Percentiles rank a stretch among this genome's conserved stretches.
phyloP scores from a whole-genome alignment of 306 rosid genomes.

The Gillenia trifoliata region DNA sequence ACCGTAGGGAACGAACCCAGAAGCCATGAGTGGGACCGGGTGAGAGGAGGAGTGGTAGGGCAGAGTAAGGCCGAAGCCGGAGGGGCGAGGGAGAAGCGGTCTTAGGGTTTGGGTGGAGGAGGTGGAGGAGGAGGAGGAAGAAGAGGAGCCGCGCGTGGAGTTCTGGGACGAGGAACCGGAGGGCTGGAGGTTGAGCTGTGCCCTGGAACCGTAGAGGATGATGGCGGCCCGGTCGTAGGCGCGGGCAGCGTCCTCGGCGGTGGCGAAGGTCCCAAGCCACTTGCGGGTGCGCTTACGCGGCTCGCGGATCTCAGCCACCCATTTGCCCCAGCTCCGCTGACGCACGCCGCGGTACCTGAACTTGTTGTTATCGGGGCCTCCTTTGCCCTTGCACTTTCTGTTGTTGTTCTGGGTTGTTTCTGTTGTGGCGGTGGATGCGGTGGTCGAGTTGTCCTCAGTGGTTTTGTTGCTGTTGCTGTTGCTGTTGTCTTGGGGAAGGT shows the following conservation, averaged over 20 bases:
- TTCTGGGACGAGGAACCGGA: slow-evolving; percentile 32
- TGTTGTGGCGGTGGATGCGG: slow-evolving; percentile 25
- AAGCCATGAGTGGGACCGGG: slow-evolving; percentile 16
- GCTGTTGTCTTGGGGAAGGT: slow-evolving; percentile 28
- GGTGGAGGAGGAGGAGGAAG: slow-evolving; percentile 30
- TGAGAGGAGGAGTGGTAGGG: slow-evolving; percentile 26
- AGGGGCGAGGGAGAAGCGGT: slow-evolving; percentile 72
- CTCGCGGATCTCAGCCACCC: slow-evolving; percentile 99
- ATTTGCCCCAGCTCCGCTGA: slow-evolving; percentile 96
- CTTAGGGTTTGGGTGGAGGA: slow-evolving; percentile 61
- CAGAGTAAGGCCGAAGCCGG: slow-evolving; percentile 24
- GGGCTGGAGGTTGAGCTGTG: slow-evolving; percentile 80
- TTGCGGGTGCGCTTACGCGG: slow-evolving; percentile 83
- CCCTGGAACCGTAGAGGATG: slow-evolving; percentile 78
- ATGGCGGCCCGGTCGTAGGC: slow-evolving; percentile 96
- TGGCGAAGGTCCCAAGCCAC: slow-evolving; percentile 93
- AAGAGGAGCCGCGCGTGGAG: slow-evolving; percentile 22
- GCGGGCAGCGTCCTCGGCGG: slow-evolving; percentile 90
- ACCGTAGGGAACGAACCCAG: slow-evolving; percentile 30
- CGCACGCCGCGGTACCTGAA: slow-evolving; percentile 88
- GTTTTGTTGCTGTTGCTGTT: slow-evolving; percentile 15
- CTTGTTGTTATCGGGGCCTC: slow-evolving; percentile 93
- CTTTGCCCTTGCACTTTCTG: slow-evolving; percentile 64
- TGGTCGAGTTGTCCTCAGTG: slow-evolving; percentile 17
- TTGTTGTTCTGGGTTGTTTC: background rate